Conservation (phyloP, 1,284 basidiomycete genomes). For the Ceratobasidium sp. region DNA sequence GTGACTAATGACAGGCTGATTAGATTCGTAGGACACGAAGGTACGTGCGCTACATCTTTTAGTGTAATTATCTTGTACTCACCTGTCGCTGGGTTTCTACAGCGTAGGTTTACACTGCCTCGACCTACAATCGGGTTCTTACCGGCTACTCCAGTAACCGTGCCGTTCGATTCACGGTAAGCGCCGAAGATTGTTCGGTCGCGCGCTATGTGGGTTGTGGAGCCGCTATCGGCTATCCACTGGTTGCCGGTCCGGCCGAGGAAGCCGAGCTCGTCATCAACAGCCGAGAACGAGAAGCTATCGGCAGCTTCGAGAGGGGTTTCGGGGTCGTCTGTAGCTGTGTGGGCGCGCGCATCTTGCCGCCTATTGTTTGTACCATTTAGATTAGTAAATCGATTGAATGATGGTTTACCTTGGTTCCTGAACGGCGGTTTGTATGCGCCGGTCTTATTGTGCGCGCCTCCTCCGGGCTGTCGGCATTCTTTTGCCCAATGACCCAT, state of each 20-base stretch:
- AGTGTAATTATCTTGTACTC: constrained; percentile 50
- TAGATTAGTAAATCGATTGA: too few species aligned
- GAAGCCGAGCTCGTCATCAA: background rate
- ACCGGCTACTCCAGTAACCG: constrained; percentile 8
- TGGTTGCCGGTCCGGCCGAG: background rate
- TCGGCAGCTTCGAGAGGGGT: too few species aligned
- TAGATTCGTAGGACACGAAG: constrained; percentile 57
- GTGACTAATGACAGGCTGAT: constrained; percentile 55
- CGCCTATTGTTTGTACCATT: background rate
- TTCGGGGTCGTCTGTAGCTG: background rate
- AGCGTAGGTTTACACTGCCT: constrained; percentile 47
- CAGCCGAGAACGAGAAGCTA: background rate
- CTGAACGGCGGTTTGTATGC: too few species aligned
- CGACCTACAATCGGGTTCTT: constrained; percentile 18
- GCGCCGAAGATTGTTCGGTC: background rate
- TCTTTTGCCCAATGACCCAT: too few species aligned
- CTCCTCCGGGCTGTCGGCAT: too few species aligned
- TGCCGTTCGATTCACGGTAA: background rate
- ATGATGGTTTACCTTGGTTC: too few species aligned
- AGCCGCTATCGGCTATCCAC: constrained; percentile 1
- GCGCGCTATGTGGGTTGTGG: constrained; percentile 10
- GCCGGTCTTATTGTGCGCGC: too few species aligned
- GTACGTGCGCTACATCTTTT: constrained; percentile 57
- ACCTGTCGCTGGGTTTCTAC: constrained; percentile 37
- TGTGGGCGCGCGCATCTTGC: background rate